Evolutionary conservation across 352 stramenopile species (phyloP), one percentile per base, ranked within the genome.

Genomic region (Globisporangium megalacanthum): DNA sequence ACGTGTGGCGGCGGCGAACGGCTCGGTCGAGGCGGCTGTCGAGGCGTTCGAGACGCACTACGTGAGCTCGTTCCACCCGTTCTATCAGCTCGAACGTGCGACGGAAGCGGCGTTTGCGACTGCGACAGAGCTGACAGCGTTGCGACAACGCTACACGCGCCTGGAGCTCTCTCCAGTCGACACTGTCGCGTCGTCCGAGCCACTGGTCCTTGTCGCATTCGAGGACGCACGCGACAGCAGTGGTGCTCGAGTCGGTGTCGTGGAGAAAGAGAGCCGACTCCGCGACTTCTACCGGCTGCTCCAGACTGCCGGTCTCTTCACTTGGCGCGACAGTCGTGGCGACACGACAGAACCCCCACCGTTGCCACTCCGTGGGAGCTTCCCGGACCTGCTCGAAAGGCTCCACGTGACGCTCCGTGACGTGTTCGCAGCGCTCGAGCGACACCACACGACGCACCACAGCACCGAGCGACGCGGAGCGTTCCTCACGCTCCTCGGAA

Each of bases 41-140:
- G 19, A 46, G 35, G n/a, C 54, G 6, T 77, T 80, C 33, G 47
- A 64, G 14, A 31, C 20, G 1, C 22, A 7, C 9, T 64, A 69
- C 13, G 61, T 53, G 0, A 76, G 72, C 54, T 86, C 76, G 0
- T 89, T 87, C 54, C 79, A 89, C 44, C 76, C 79, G 54, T 84
- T 84, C 35, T 64, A 75, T 44, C 69, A 81, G 13, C 68, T 89
- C 0, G 54, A 72, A 37, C 70, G 74, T 0, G 51, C 60, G 19
- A 35, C 76, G 0, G 57, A 20, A 9, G 17, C n/a, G 0, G 58
- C 58, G 20, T 42, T 69, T 7, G n/a, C 33, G 3, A 47, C 58
- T 11, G 50, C 64, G 0, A 49, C 25, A 4, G 15, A 64, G 0
- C 84, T 86, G 44, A 29, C 48, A 17, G 42, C 41, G n/a, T 54